Conservation (phyloP, 2,329 filamentous ascomycete genomes). For the Fusarium bulbicola region DNA sequence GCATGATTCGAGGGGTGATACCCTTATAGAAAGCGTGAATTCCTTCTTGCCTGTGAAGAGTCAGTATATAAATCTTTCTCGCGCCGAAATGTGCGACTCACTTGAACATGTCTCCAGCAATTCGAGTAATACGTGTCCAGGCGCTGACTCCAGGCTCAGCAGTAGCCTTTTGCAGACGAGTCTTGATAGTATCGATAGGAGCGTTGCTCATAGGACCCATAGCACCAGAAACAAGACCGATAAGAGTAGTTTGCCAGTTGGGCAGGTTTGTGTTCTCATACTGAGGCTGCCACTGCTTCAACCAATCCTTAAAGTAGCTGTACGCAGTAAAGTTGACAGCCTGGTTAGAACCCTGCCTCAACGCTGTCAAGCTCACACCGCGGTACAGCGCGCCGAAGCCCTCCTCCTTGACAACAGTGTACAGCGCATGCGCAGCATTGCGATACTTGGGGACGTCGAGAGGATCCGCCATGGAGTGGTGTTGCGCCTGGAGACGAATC, state of each 20-base stretch:
- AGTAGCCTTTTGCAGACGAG: slow-evolving; percentile 88
- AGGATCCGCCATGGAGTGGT: slow-evolving; percentile 97
- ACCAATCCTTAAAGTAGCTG: slow-evolving; percentile 84
- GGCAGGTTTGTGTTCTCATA: slow-evolving; percentile 74
- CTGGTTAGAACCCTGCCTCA: slow-evolving; percentile 96
- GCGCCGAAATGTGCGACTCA: slow-evolving; percentile 46
- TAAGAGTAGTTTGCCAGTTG: slow-evolving; percentile 88
- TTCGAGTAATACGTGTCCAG: slow-evolving; percentile 77
- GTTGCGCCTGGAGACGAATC: slow-evolving; percentile 96
- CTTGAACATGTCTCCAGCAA: slow-evolving; percentile 87
- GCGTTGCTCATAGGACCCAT: slow-evolving; percentile 97
- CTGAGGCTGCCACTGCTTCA: slow-evolving; percentile 78
- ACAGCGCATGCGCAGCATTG: slow-evolving; percentile 83
- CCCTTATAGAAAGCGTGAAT: slow-evolving; percentile 98
- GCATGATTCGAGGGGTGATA: slow-evolving; percentile 97
- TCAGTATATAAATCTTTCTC: neutral
- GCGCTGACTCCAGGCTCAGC: slow-evolving; percentile 84
- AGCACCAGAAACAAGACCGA: slow-evolving; percentile 90
- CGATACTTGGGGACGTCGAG: slow-evolving; percentile 97
- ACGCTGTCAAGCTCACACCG: slow-evolving; percentile 90
- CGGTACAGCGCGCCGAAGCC: slow-evolving; percentile 88
- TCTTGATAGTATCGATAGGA: slow-evolving; percentile 99
- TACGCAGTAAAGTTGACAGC: slow-evolving; percentile 99
- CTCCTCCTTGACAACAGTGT: slow-evolving; percentile 93
- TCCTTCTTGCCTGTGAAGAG: slow-evolving; percentile 77